A percentile compares a stretch with the other conserved stretches of the same genome.
phyloP scores from a whole-genome alignment of 768 basidiomycete species.

The Phanerochaete carnosa region DNA sequence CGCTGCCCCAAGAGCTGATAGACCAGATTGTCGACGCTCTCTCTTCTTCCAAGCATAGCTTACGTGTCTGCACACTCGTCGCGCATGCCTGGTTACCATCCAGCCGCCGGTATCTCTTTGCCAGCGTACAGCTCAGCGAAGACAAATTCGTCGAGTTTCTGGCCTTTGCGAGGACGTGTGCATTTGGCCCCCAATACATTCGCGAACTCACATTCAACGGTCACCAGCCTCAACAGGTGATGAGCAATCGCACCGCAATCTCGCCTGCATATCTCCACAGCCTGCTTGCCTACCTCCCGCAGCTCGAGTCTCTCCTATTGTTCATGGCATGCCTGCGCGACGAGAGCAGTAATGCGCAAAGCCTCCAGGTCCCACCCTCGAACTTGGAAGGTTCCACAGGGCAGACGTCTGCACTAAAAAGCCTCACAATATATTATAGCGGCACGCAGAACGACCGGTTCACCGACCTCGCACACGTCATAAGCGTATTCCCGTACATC shows the following conservation, averaged over 20 bases:
- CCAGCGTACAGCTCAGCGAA: neutral
- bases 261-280: neutral
- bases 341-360: neutral
- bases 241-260: neutral
- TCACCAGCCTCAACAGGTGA: neutral
- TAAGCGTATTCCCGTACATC: neutral
- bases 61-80: constrained; percentile 2
- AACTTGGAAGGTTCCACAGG: no score
- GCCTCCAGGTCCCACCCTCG: no score
- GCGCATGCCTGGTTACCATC: constrained; percentile 1
- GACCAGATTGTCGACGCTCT: constrained; percentile 13
- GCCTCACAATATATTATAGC: neutral
- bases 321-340: neutral
- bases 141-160: neutral
- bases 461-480: neutral
- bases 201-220: neutral
- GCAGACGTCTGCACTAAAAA: neutral
- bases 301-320: neutral
- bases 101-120: constrained; percentile 2
- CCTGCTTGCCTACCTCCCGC: neutral
- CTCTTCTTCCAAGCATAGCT: constrained; percentile 1
- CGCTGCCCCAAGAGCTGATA: constrained; percentile 8
- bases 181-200: neutral
- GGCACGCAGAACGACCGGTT: neutral
- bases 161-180: neutral